Evolutionary conservation across 2,329 filamentous ascomycete species (phyloP), one percentile per base, ranked within the genome.

Genomic region (Penicillium oxalicum): DNA sequence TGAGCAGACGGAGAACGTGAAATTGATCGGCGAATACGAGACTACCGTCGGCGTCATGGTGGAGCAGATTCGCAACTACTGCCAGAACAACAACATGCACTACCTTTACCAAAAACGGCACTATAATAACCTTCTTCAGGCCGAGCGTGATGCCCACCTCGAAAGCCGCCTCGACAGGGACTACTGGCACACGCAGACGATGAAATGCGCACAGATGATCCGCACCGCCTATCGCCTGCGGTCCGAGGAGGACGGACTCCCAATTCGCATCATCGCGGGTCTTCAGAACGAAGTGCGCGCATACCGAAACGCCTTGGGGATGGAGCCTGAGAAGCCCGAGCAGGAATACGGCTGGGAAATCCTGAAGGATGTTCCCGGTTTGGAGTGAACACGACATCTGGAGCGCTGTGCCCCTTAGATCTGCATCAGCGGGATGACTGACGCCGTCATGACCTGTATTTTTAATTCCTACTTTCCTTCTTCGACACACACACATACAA

Each of bases 11-110:
- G 74, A 77, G 51, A 76, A 76, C 52, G 70, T 68, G 43, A 71
- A 70, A 44, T 54, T 77, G 33, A 73, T 77, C 26, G 69, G 66
- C 18, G 72, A 75, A 54, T 77, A 76, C 51, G 74, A 77, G 54
- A 63, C 68, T 11, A 67, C 62, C 8, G 63, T 77, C 26, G 74
- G 74, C 35, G 68, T 65, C 5, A 74, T 76, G 61, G 72, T 75
- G 13, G 74, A 77, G 46, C 73, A 75, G 51, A 74, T 77, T 46
- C 74, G 74, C 49, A 73, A 72, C 57, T 76, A 76, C 55, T 74
- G 71, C 58, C 71, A 71, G 52, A 74, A 74, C 60, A 74, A 74
- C 57, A 75, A 76, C 50, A 68, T 70, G 61, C 67, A 74, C 41
- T 74, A 69, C 50, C 66, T 75, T 5, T 61, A 69, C 4, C 72